phyloP scores from a whole-genome alignment of 2,329 filamentous ascomycete species.

The Venturia effusa region DNA sequence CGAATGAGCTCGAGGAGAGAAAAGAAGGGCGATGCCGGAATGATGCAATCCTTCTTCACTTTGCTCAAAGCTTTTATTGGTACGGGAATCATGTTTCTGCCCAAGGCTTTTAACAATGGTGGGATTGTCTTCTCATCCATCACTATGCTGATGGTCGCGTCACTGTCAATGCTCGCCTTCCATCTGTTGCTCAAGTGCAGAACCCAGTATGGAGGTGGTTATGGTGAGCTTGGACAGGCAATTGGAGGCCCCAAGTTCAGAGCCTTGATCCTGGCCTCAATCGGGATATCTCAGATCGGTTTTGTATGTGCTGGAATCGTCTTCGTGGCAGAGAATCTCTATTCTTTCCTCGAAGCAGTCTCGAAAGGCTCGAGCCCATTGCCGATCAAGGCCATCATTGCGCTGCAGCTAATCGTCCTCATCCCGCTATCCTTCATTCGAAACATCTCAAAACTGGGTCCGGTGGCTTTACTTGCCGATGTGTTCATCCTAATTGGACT shows the following conservation, averaged over 20 bases:
- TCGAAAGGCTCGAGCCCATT: conserved; percentile 34
- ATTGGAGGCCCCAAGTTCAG: conserved; percentile 56
- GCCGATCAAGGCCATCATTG: conserved; percentile 52
- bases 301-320: conserved; percentile 71
- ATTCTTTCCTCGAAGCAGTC: conserved; percentile 56
- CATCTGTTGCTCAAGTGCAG: conserved; percentile 60
- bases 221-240: conserved; percentile 60
- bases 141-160: conserved; percentile 53
- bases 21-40: conserved; percentile 50
- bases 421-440: conserved; percentile 59
- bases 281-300: conserved; percentile 64
- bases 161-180: conserved; percentile 60
- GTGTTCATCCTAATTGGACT: conserved; percentile 62
- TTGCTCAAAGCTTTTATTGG: conserved; percentile 69
- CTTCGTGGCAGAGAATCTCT: conserved; percentile 65
- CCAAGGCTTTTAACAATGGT: conserved; percentile 69
- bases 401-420: conserved; percentile 52
- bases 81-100: conserved; percentile 72
- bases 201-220: conserved; percentile 53
- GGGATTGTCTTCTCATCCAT: conserved; percentile 65
- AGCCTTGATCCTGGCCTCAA: conserved; percentile 55
- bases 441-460: conserved; percentile 64
- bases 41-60: conserved; percentile 67
- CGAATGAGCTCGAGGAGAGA: conserved; percentile 37
- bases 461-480: conserved; percentile 58